Percentiles rank a stretch among this genome's conserved stretches.
phyloP scores from a whole-genome alignment of 495 filamentous ascomycete genomes.

The Penicillium soppii region DNA sequence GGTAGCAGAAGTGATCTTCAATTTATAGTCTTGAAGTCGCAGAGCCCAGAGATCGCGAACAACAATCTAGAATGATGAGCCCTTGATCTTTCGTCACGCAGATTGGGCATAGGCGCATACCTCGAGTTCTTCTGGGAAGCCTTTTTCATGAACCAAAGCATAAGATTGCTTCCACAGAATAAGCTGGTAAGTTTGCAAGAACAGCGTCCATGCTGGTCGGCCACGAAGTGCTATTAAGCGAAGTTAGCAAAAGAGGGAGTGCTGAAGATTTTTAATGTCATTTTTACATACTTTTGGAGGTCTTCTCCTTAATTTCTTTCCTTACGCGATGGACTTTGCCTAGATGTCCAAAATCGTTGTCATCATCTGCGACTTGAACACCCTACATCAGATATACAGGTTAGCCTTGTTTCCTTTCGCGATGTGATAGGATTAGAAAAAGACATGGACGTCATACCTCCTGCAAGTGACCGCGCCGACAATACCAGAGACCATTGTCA shows the following conservation, averaged over 20 bases:
- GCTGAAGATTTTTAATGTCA: background rate
- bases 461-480: conserved; percentile 65
- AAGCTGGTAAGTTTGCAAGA: conserved; percentile 81
- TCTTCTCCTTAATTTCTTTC: conserved; percentile 52
- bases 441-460: conserved; percentile 36
- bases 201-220: conserved; percentile 68
- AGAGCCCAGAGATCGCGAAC: conserved; percentile 71
- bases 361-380: conserved; percentile 64
- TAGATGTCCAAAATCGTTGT: conserved; percentile 68
- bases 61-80: conserved; percentile 36
- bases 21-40: conserved; percentile 52
- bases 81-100: background rate
- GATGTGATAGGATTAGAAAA: conserved; percentile 1
- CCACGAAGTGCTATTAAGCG: conserved; percentile 51
- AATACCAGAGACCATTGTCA: conserved; percentile 66
- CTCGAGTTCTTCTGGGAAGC: conserved; percentile 65
- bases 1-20: conserved; percentile 33
- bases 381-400: conserved; percentile 26
- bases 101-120: conserved; percentile 28
- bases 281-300: conserved; percentile 41
- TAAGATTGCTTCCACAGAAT: conserved; percentile 74
- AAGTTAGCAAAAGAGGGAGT: conserved; percentile 5
- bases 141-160: conserved; percentile 58
- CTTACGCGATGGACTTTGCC: conserved; percentile 59
- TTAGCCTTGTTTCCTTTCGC: conserved; percentile 6